phyloP scores from a whole-genome alignment of 805 yeast species.

The Wickerhamomyces canadensis region DNA sequence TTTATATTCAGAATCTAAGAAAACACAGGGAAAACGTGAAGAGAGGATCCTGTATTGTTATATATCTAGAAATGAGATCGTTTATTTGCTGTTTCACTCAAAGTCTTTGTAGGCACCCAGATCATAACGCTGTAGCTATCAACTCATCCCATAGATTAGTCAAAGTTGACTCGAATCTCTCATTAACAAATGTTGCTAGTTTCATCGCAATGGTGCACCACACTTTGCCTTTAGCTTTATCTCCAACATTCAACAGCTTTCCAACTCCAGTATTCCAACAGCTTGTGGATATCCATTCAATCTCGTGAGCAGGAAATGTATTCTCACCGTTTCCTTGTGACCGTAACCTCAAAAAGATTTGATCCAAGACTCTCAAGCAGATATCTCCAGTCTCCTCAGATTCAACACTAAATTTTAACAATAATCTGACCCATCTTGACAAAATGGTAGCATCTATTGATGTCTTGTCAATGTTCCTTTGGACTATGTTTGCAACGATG shows the following conservation, averaged over 20 bases:
- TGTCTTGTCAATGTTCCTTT: slow-evolving; percentile 18
- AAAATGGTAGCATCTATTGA: slow-evolving; percentile 11
- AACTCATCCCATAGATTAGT: slow-evolving; percentile 26
- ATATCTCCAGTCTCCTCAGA: slow-evolving; percentile 5
- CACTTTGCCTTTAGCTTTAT: slow-evolving; percentile 15
- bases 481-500: slow-evolving; percentile 18
- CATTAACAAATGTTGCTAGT: slow-evolving; percentile 24
- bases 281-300: slow-evolving; percentile 31
- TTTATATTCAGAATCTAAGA: too few species aligned
- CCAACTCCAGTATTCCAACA: slow-evolving; percentile 36
- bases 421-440: slow-evolving; percentile 26
- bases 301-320: slow-evolving; percentile 21
- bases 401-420: slow-evolving; percentile 14
- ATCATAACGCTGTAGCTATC: too few species aligned
- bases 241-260: slow-evolving; percentile 15
- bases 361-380: slow-evolving; percentile 9
- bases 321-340: slow-evolving; percentile 4
- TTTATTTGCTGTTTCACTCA: too few species aligned
- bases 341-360: slow-evolving; percentile 5
- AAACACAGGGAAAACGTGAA: too few species aligned
- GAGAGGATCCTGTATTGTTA: too few species aligned
- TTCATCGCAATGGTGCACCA: slow-evolving; percentile 27
- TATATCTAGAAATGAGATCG: too few species aligned
- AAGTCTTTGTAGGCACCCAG: not conserved
- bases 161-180: slow-evolving; percentile 21